phyloP scores from a whole-genome alignment of 495 filamentous ascomycete genomes.

The Penicillium desertorum region DNA sequence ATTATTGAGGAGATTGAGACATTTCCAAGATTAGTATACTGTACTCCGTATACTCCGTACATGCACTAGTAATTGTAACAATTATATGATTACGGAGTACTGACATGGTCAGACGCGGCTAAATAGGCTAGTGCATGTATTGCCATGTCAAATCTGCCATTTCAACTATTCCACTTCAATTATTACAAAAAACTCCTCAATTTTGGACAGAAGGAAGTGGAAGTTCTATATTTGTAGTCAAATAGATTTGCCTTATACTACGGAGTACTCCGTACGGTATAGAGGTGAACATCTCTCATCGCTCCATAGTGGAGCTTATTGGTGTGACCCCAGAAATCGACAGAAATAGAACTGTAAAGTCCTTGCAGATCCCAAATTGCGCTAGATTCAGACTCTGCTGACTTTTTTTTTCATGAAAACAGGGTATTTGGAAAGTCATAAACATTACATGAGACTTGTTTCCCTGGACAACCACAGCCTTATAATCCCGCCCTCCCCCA shows the following conservation, averaged over 20 bases:
- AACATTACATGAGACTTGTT: conserved; percentile 9
- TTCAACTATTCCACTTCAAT: not conserved
- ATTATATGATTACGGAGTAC: not conserved
- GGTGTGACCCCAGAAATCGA: conserved; percentile 32
- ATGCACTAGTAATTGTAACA: too few species aligned
- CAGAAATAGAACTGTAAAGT: conserved; percentile 28
- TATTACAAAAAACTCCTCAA: not conserved
- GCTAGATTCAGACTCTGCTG: conserved; percentile 16
- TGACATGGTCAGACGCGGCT: conserved; percentile 3
- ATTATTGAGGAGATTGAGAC: not conserved
- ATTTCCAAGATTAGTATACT: not conserved
- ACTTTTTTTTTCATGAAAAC: too few species aligned
- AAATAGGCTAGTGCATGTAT: conserved; percentile 6
- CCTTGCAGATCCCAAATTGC: conserved; percentile 28
- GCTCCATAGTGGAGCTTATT: conserved; percentile 14
- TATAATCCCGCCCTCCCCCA: conserved; percentile 7
- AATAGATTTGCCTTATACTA: not conserved
- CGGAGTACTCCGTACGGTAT: too few species aligned
- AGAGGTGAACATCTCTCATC: not conserved
- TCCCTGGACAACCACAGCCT: conserved; percentile 16
- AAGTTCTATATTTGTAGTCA: not conserved
- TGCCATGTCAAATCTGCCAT: conserved; percentile 7
- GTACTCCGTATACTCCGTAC: too few species aligned
- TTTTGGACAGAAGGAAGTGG: too few species aligned
- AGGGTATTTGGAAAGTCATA: too few species aligned